Percentiles rank a stretch among this genome's conserved stretches.
These are phyloP conservation scores for Hyaloscypha bicolor DNA, from an alignment of 495 filamentous ascomycete genomes.

Conservation along the genomic window DNA sequence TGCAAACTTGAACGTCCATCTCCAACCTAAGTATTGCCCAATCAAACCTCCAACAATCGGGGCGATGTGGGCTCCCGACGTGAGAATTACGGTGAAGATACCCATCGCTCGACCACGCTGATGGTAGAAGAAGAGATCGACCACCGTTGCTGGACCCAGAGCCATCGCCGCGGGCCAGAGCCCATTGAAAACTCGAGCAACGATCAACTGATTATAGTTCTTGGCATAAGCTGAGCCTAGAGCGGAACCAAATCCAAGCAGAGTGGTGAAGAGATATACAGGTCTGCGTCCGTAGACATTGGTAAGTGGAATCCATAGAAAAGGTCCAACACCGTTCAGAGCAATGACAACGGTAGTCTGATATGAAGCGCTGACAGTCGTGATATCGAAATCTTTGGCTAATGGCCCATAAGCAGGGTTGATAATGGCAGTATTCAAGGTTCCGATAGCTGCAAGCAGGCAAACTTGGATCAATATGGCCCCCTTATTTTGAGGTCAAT, in stretches of 20 bases:
- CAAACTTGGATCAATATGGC: slow-evolving; percentile 7
- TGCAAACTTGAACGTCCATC: slow-evolving; percentile 1
- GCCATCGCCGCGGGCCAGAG: slow-evolving; percentile 2
- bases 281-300: slow-evolving; percentile 10
- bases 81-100: slow-evolving; percentile 4
- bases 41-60: slow-evolving; percentile 2
- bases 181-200: slow-evolving; percentile 10
- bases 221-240: not conserved
- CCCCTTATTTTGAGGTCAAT: not conserved
- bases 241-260: not conserved
- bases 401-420: not conserved
- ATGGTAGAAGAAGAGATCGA: slow-evolving; percentile 7
- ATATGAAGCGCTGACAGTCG: not conserved
- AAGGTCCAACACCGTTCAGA: not conserved
- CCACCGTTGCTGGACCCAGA: slow-evolving; percentile 5
- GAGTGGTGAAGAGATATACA: slow-evolving; percentile 3
- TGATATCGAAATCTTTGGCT: slow-evolving; percentile 2
- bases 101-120: slow-evolving; percentile 8
- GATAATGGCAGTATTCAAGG: slow-evolving; percentile 1
- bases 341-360: slow-evolving; percentile 7
- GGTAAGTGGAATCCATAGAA: slow-evolving; percentile 2
- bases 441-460: slow-evolving; percentile 2
- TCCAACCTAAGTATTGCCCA: not conserved
- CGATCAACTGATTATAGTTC: not conserved
- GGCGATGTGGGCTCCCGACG: not conserved